phyloP scores from a whole-genome alignment of 169 alveolate species.

The Theileria luwenshuni region DNA sequence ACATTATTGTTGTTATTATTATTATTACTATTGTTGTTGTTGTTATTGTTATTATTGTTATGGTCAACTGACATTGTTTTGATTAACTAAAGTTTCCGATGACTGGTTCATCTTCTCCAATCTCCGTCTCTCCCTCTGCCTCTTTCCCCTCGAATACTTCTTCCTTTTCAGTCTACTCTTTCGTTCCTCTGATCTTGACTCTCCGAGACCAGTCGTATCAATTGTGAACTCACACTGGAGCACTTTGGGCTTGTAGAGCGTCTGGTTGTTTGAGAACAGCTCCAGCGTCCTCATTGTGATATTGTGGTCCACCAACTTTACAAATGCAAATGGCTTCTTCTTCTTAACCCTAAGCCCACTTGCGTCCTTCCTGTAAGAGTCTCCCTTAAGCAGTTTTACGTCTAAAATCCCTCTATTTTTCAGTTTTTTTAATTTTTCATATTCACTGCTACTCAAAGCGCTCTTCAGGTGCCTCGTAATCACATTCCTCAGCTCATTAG shows the following conservation, averaged over 20 bases:
- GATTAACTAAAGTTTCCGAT: no score
- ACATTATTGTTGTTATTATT: neutral
- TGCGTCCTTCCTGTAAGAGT: slow-evolving; percentile 51
- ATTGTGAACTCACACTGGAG: slow-evolving; percentile 64
- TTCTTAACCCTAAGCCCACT: slow-evolving; percentile 40
- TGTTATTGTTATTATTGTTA: no score
- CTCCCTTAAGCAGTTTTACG: slow-evolving; percentile 51
- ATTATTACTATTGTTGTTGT: no score
- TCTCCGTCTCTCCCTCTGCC: slow-evolving; percentile 63
- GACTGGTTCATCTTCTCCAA: slow-evolving; percentile 3
- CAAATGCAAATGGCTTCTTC: slow-evolving; percentile 62
- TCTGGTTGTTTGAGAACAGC: slow-evolving; percentile 48
- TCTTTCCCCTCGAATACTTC: slow-evolving; percentile 62
- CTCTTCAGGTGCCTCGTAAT: slow-evolving; percentile 40
- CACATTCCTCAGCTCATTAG: slow-evolving; percentile 46
- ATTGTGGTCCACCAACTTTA: slow-evolving; percentile 52
- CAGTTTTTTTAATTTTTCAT: slow-evolving; percentile 17
- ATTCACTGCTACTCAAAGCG: neutral
- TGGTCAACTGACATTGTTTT: no score
- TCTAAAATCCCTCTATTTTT: slow-evolving; percentile 50
- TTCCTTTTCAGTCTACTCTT: slow-evolving; percentile 25
- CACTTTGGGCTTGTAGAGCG: slow-evolving; percentile 23
- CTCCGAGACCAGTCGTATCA: slow-evolving; percentile 42
- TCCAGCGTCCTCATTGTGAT: slow-evolving; percentile 54
- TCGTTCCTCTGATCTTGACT: slow-evolving; percentile 3